Base-by-base conservation (phyloP, 495 filamentous ascomycete genomes). In the Pyronema omphalodes region DNA sequence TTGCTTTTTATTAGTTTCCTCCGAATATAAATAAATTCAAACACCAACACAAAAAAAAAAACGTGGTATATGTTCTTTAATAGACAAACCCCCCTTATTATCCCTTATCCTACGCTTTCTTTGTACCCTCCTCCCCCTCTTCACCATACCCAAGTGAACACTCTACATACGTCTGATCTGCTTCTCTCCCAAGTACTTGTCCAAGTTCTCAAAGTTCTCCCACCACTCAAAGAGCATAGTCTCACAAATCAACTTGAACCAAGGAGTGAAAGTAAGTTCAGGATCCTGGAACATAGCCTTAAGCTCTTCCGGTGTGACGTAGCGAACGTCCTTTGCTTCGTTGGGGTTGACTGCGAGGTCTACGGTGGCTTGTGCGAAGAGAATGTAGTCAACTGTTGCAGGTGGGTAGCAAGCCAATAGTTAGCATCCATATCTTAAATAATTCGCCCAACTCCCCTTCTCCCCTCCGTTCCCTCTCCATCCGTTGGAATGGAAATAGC, bases 181-280 rank as follows among this genome's bases (percentile, higher is more conserved):
- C 65, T 75, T 82, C 72, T 96, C 88, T 58, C 81, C 80, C 68
- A 73, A 76, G 71, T 91, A 95, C 70, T 83, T 82, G 51, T 93
- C 86, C 58, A 96, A 70, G 6, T 81, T 75, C 56, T 88, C 82
- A 35, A 96, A 77, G 67, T 88, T 81, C 61, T 80, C 76, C 91
- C 91, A 99, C 91, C 91, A 99, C 67, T 96, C 88, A 62, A 93
- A 96, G 44, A 99, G 77, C 87, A 96, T 52, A 50, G 85, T 87
- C 60, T 95, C 69, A 74, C 93, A 99, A 65, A 99, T 96, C 58
- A 99, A 79, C 76, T 94, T 94, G 74, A 99, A 99, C 91, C 91
- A 99, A 0, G 91, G 91, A 6, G 91, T 99, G 68, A 96, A 98
- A 60, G 76, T 82, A 57, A 94, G 73, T 6, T 63, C 74, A 7